Base-by-base conservation (phyloP, 208 protist species). In the Trypanosoma vivax region DNA sequence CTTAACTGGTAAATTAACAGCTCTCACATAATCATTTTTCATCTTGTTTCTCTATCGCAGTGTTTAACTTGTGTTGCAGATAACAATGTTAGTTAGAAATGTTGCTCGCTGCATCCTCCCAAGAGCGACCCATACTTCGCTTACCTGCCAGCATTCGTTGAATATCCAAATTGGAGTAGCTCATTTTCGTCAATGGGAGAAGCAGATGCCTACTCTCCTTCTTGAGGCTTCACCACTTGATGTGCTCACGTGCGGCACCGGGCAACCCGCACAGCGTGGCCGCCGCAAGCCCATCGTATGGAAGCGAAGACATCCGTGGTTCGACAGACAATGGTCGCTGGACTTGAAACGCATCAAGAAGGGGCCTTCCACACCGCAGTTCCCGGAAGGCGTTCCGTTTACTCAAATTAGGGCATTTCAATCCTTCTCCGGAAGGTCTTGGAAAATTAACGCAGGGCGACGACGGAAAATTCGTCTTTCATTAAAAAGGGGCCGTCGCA, bases 291-390 rank as follows among this genome's bases (percentile, higher is more conserved):
- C 81, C 23, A 65, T 90, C 7, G 83, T 89, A 37, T 93, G 86
- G 86, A 90, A 85, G 75, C 79, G 83, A n/a, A 80, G 86, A n/a
- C 76, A 90, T 67, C 86, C 86, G 41, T 93, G 83, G 82, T 93
- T 93, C 58, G 74, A 90, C 54, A 79, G 75, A 28, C 86, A 93
- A 61, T 90, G 86, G 80, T 86, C 86, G 19, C 55, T 93, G 6
- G 82, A 93, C 29, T 65, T 93, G 10, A 57, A 88, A 51, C 75
- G 86, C 34, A 55, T 72, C 24, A 85, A 81, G 51, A 93, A 93
- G 33, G 86, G 86, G 35, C 86, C 86, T 5, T 70, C 76, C 31
- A 93, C 86, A 14, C 81, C 86, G 0, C 70, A 88, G 43, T 93
- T 93, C 49, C 79, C 86, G 2, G 79, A 93, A 11, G 86, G 86